These are phyloP conservation scores for Penicillium subrubescens DNA, from an alignment of 495 filamentous ascomycete genomes.

Conservation along the genomic window DNA sequence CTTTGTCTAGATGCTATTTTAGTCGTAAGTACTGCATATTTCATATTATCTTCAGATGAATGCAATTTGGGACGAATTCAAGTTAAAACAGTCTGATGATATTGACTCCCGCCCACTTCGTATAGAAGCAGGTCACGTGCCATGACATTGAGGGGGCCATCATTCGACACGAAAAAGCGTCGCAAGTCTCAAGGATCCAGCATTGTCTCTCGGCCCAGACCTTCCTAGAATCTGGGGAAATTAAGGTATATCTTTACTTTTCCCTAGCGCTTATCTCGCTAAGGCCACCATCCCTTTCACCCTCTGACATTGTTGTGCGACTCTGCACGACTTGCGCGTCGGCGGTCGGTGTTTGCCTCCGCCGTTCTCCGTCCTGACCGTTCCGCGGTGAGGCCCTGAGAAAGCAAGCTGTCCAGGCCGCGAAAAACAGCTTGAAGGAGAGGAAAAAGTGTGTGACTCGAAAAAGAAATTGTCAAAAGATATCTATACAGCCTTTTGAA, in stretches of 20 bases:
- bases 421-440: neutral
- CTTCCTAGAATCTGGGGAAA: neutral
- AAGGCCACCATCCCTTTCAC: neutral
- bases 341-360: constrained; percentile 29
- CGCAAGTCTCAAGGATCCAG: neutral
- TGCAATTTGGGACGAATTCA: too few species aligned
- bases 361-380: constrained; percentile 20
- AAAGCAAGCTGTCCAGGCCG: neutral
- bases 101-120: neutral
- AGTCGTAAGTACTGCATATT: neutral
- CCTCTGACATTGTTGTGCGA: neutral
- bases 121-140: neutral
- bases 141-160: neutral
- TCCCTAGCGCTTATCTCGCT: neutral
- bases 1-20: neutral
- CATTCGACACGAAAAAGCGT: neutral
- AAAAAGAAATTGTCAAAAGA: neutral
- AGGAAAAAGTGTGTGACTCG: neutral
- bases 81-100: too few species aligned
- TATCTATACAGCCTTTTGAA: neutral
- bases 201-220: neutral
- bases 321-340: constrained; percentile 6
- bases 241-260: neutral
- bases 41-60: neutral
- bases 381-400: neutral